phyloP scores from a whole-genome alignment of 1,139 yeast genomes.

The Wickerhamomyces sp. region DNA sequence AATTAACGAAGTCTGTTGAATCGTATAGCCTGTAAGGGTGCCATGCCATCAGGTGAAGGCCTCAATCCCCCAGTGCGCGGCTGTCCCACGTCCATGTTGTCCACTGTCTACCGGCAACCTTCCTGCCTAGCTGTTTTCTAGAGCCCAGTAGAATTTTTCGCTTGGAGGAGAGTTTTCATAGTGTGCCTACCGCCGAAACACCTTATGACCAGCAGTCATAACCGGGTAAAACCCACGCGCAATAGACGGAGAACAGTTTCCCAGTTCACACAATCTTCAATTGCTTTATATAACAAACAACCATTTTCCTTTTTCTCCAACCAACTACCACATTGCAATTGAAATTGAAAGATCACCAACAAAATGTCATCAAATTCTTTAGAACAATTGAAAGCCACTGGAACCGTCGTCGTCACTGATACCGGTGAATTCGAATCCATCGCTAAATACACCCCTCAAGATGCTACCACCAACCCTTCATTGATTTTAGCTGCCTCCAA shows the following conservation, averaged over 20 bases:
- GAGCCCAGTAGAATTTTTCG: too few species aligned
- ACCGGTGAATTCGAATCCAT: constrained; percentile 98
- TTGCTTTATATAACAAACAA: constrained; percentile 4
- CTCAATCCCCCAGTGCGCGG: too few species aligned
- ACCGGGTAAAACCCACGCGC: neutral
- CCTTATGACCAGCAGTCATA: neutral
- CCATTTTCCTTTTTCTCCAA: too few species aligned
- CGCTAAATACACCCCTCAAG: constrained; percentile 98
- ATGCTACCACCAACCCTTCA: constrained; percentile 98
- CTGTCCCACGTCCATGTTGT: too few species aligned
- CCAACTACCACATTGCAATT: too few species aligned
- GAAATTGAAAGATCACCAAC: constrained; percentile 2
- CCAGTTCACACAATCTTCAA: constrained; percentile 1
- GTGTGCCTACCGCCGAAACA: too few species aligned
- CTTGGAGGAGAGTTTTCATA: too few species aligned
- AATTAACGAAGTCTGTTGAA: too few species aligned
- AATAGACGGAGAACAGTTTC: constrained; percentile 18
- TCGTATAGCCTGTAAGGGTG: too few species aligned
- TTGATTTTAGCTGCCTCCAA: constrained; percentile 93
- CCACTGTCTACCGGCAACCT: too few species aligned
- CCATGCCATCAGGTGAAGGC: too few species aligned
- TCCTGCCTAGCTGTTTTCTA: too few species aligned
- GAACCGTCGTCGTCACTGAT: constrained; percentile 95
- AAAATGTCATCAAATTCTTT: constrained; percentile 62
- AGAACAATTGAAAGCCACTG: constrained; percentile 91